These are phyloP conservation scores for Ogataea allantospora DNA, from an alignment of 805 yeast genomes.

Conservation along the genomic window DNA sequence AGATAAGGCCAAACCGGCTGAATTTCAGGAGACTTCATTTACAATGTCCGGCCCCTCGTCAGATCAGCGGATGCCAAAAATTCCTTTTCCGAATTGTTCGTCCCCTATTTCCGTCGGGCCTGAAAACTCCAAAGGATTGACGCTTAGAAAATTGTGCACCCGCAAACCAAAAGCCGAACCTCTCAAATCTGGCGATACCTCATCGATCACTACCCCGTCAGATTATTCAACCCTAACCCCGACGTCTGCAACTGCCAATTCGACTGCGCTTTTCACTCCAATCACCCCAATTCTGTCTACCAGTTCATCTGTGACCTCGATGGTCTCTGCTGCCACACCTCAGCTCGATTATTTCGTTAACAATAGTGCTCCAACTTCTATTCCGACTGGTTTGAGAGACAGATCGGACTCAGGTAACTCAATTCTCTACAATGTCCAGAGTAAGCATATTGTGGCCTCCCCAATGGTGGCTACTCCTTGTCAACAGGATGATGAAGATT, in stretches of 20 bases:
- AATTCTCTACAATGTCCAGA: constrained; percentile 7
- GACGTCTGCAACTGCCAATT: constrained; percentile 6
- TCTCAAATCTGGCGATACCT: background rate
- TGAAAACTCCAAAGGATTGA: constrained; percentile 12
- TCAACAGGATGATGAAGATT: constrained; percentile 20
- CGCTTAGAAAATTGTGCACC: constrained; percentile 17
- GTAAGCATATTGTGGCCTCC: constrained; percentile 11
- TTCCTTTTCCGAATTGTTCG: constrained; percentile 8
- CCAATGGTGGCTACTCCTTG: constrained; percentile 22
- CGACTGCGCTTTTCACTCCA: constrained; percentile 18
- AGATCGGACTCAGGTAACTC: constrained; percentile 25
- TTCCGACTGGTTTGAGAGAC: constrained; percentile 9
- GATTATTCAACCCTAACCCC: constrained; percentile 15
- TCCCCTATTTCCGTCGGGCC: constrained; percentile 2
- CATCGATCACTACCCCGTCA: constrained; percentile 7
- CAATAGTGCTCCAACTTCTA: background rate
- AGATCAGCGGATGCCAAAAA: constrained; percentile 1
- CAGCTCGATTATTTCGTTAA: constrained; percentile 4
- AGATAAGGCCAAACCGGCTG: constrained; percentile 7
- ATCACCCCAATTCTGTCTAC: constrained; percentile 28
- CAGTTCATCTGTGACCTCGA: constrained; percentile 22
- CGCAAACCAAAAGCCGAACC: constrained; percentile 17
- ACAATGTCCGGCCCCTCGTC: background rate
- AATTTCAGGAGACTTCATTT: too few relatives aligned
- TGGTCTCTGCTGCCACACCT: constrained; percentile 12